Conservation (phyloP, 768 basidiomycete species). For the Boletus subcaerulescens region DNA sequence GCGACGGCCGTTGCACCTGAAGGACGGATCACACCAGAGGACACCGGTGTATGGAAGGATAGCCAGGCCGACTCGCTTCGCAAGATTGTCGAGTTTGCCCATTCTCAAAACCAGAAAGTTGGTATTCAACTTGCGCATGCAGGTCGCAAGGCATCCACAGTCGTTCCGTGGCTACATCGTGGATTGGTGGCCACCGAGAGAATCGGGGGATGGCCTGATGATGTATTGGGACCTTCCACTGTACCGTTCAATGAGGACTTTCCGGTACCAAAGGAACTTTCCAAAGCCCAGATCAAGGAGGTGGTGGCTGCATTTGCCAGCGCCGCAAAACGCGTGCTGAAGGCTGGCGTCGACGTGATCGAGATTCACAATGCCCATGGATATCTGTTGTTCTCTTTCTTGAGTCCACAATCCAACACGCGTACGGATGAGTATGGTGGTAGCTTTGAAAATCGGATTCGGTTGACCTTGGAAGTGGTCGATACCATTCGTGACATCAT, state of each 20-base stretch:
- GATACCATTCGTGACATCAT: conserved; percentile 62
- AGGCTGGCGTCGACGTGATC: conserved; percentile 55
- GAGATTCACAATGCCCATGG: conserved; percentile 69
- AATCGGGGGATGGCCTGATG: conserved; percentile 49
- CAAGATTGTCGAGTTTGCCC: conserved; percentile 66
- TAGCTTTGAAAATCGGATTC: conserved; percentile 63
- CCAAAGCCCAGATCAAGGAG: conserved; percentile 51
- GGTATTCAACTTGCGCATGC: conserved; percentile 77
- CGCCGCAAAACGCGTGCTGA: conserved; percentile 49
- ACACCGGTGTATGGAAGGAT: conserved; percentile 36
- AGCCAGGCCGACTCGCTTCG: conserved; percentile 46
- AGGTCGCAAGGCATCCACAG: conserved; percentile 68
- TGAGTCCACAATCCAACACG: conserved; percentile 59
- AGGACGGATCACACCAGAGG: conserved; percentile 66
- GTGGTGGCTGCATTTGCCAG: conserved; percentile 55
- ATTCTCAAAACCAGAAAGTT: conserved; percentile 65
- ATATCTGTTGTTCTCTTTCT: conserved; percentile 54
- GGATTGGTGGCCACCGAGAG: conserved; percentile 34
- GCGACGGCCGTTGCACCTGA: conserved; percentile 61
- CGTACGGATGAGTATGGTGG: conserved; percentile 71
- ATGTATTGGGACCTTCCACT: conserved; percentile 57
- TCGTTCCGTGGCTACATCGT: conserved; percentile 57
- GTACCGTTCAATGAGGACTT: conserved; percentile 43
- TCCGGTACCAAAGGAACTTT: conserved; percentile 55
- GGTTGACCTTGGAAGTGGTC: conserved; percentile 61